Evolutionary conservation across 768 basidiomycete species (phyloP), one percentile per base, ranked within the genome.

Genomic region (Pholiota molesta): DNA sequence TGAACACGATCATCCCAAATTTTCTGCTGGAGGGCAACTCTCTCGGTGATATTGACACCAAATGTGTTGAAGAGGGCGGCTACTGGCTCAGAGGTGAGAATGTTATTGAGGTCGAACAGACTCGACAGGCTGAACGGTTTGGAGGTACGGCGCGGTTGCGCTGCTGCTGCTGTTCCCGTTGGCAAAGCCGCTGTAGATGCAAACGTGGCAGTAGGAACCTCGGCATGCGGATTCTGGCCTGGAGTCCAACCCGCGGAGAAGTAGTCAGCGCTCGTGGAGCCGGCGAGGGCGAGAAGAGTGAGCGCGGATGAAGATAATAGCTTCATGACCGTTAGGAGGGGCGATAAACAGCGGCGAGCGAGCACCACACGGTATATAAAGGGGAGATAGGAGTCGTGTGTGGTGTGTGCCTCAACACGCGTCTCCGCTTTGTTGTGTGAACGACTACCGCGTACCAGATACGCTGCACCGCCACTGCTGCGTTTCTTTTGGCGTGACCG

Each of bases 211-310:
- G 71, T 62, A n/a, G 69, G 65, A 5, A 65, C 70, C 6, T 68
- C 63, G 6, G 70, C 65, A 5, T 76, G 71, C 3, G 78, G 78
- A 0, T 85, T 77, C 69, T 93, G 88, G 29, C 91, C 92, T 2
- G 92, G 92, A 29, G 77, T 69, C 92, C 92, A 94, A n/a, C 92
- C 93, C 33, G 78, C 78, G 3, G 91, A 92, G 74, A 93, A 88
- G 74, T 92, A 93, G 65, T 91, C 87, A 13, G 90, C 91, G 55
- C 75, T 74, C 47, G 74, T 78, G 23, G 78, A 73, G 56, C 76
- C 72, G 55, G 73, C 73, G 62, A 79, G 69, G 56, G 75, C 72
- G 52, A 79, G 72, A 58, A 74, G 65, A 57, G 72, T 68, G 68
- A 83, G 64, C 29, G 74, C 67, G 37, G 73, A 57, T 51, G 62